Conservation (phyloP, 148 eudicot genomes). For the Vaccinium darrowii region DNA sequence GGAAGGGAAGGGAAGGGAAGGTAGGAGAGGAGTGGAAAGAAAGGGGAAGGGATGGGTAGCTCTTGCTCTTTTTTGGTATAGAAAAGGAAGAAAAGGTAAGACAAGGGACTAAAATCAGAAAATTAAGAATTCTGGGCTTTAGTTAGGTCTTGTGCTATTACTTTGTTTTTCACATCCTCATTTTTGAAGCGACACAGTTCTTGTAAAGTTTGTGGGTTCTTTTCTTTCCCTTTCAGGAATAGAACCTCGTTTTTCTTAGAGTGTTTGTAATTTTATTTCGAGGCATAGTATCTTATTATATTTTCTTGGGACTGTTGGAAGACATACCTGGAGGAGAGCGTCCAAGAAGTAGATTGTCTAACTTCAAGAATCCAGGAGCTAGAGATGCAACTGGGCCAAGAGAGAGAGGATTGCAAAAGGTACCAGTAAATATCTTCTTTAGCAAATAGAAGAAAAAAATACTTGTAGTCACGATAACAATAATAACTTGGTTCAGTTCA, state of each 20-base stretch:
- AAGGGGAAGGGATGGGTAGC: background rate
- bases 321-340: constrained; percentile 63
- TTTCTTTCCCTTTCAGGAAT: background rate
- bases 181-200: constrained; percentile 2
- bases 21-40: background rate
- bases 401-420: constrained; percentile 74
- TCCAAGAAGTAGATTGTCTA: constrained; percentile 68
- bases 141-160: background rate
- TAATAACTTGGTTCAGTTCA: background rate
- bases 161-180: background rate
- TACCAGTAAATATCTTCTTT: constrained; percentile 11
- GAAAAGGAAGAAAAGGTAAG: background rate
- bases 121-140: background rate
- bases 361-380: constrained; percentile 60
- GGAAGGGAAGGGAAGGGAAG: background rate
- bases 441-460: background rate
- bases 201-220: background rate
- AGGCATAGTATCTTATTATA: constrained; percentile 6
- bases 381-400: constrained; percentile 67
- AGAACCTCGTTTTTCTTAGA: background rate
- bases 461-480: background rate
- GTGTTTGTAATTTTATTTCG: background rate
- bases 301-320: constrained; percentile 28
- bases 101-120: background rate
- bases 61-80: background rate